These are phyloP conservation scores for Diaporthe citri DNA, from an alignment of 2,329 filamentous ascomycete species.

Conservation along the genomic window DNA sequence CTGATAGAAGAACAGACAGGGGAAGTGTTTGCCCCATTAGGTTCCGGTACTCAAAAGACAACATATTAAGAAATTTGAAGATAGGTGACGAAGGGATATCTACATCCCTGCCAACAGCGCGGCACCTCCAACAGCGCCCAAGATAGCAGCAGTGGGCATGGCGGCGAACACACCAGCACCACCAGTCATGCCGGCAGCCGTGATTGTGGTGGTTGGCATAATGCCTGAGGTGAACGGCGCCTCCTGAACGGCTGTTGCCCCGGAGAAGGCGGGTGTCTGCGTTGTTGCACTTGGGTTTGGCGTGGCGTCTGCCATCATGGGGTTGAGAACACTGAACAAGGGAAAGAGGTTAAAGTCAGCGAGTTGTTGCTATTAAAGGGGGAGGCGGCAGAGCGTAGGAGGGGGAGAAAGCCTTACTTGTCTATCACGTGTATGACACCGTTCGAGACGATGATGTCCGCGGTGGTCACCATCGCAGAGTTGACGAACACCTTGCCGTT, in stretches of 20 bases:
- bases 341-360: conserved; percentile 43
- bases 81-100: background rate
- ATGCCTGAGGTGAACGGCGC: conserved; percentile 48
- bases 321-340: conserved; percentile 54
- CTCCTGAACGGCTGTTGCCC: conserved; percentile 42
- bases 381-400: conserved; percentile 41
- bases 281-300: conserved; percentile 48
- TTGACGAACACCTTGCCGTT: conserved; percentile 49
- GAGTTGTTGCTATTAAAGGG: conserved; percentile 37
- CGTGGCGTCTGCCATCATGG: conserved; percentile 45
- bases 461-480: conserved; percentile 60
- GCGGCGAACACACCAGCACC: conserved; percentile 38
- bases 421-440: conserved; percentile 61
- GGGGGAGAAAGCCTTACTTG: conserved; percentile 50
- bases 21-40: background rate
- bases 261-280: conserved; percentile 49
- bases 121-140: conserved; percentile 41
- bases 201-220: conserved; percentile 45
- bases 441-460: conserved; percentile 65
- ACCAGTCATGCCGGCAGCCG: conserved; percentile 43
- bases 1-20: background rate
- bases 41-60: background rate
- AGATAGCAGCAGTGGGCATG: conserved; percentile 41
- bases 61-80: background rate
- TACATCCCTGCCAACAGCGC: conserved; percentile 38